Evolutionary conservation across 352 stramenopile species (phyloP).

Genomic region (Pelagophyceae sp.): DNA sequence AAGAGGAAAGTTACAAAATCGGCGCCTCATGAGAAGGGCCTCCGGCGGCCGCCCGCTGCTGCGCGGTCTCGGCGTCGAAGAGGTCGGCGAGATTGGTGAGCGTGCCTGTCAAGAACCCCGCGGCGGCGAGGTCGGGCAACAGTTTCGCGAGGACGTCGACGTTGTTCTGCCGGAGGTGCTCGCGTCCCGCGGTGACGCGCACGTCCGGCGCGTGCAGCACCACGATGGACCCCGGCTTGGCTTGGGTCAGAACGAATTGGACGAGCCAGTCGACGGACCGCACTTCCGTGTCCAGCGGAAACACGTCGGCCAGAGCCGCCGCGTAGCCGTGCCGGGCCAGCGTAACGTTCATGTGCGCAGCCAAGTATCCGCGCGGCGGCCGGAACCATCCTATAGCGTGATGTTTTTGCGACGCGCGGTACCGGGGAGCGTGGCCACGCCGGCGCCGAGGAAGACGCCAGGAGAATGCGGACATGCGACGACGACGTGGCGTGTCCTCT

Average conservation of each 20-base stretch:
- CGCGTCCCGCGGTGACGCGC: neutral
- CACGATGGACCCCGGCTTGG: constrained; percentile 5
- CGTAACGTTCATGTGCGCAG: neutral
- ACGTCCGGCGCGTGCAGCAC: constrained; percentile 14
- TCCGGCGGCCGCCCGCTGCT: too few relatives aligned
- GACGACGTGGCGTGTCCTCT: too few relatives aligned
- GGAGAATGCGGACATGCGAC: too few relatives aligned
- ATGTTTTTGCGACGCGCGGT: too few relatives aligned
- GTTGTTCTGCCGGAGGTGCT: constrained; percentile 14
- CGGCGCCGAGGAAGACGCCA: too few relatives aligned
- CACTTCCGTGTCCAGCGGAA: constrained; percentile 15
- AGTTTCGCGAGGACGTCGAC: neutral
- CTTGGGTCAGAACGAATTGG: neutral
- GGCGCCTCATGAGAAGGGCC: too few relatives aligned
- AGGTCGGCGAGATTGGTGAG: neutral
- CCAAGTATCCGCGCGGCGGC: constrained; percentile 7
- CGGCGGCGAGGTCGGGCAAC: neutral
- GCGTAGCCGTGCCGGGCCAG: neutral
- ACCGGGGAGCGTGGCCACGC: too few relatives aligned
- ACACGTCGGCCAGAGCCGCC: constrained; percentile 6
- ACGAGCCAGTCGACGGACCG: constrained; percentile 10
- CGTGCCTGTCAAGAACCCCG: neutral
- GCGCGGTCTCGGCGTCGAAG: neutral
- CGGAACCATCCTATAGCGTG: constrained; percentile 6
- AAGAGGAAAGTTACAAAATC: too few relatives aligned